These are phyloP conservation scores for Rhodotorula sp. DNA, from an alignment of 1,284 basidiomycete species.

Conservation along the genomic window DNA sequence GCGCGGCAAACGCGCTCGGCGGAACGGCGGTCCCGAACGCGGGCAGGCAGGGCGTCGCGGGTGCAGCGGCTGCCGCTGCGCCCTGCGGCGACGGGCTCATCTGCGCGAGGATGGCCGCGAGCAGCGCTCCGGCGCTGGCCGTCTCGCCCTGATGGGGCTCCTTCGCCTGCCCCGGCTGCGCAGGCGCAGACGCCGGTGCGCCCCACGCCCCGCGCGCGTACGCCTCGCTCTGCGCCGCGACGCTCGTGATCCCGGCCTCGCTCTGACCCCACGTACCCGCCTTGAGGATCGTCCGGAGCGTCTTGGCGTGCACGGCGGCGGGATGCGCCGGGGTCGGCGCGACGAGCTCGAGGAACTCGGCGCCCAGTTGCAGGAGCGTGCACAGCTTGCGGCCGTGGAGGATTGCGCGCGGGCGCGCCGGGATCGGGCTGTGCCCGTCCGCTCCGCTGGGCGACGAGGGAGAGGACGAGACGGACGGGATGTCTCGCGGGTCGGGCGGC, in stretches of 20 bases:
- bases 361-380: slow-evolving; percentile 17
- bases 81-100: not conserved
- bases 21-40: not conserved
- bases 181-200: not conserved
- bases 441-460: not conserved
- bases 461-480: not conserved
- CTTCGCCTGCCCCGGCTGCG: not conserved
- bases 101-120: not conserved
- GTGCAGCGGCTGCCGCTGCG: not conserved
- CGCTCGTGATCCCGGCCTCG: not conserved
- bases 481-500: not conserved
- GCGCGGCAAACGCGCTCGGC: not conserved
- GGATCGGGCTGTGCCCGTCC: not conserved
- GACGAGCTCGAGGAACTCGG: slow-evolving; percentile 21
- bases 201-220: not conserved
- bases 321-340: slow-evolving; percentile 25
- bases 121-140: not conserved
- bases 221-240: not conserved
- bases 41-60: not conserved
- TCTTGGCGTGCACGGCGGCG: slow-evolving; percentile 14
- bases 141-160: not conserved
- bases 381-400: slow-evolving; percentile 9
- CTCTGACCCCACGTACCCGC: slow-evolving; percentile 12
- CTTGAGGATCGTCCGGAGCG: slow-evolving; percentile 15
- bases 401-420: slow-evolving; percentile 7